These are phyloP conservation scores for Alliaria petiolata DNA, from an alignment of 345 rosid genomes.

Conservation along the genomic window DNA sequence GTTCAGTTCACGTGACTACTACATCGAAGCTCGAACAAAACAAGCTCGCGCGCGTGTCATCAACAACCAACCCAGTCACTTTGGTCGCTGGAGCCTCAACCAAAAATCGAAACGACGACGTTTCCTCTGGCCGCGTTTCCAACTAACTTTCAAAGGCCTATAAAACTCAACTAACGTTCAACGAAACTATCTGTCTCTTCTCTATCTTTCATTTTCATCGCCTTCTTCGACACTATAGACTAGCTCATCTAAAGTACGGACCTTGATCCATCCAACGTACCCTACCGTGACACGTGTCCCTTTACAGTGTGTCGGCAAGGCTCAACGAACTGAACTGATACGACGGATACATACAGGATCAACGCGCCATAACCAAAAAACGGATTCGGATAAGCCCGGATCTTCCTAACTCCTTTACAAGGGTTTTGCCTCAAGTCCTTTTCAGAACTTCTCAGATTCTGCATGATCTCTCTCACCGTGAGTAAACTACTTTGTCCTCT, in stretches of 20 bases:
- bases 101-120: slow-evolving; percentile 2
- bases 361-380: neutral
- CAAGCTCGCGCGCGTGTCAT: slow-evolving; percentile 19
- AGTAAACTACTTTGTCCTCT: neutral
- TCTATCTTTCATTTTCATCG: slow-evolving; percentile 18
- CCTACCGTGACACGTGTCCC: slow-evolving; percentile 24
- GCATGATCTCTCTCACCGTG: slow-evolving; percentile 2
- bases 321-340: slow-evolving; percentile 27
- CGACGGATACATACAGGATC: slow-evolving; percentile 16
- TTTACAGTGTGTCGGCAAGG: slow-evolving; percentile 11
- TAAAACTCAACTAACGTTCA: slow-evolving; percentile 32
- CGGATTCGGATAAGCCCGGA: slow-evolving; percentile 9
- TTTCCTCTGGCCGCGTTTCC: neutral
- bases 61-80: neutral
- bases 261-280: slow-evolving; percentile 28
- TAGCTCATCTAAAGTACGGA: slow-evolving; percentile 10
- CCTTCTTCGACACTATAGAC: slow-evolving; percentile 18
- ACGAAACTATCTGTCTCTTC: neutral
- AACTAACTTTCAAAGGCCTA: slow-evolving; percentile 21
- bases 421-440: neutral
- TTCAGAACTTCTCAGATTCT: slow-evolving; percentile 1
- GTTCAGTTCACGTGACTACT: too few relatives aligned
- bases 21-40: too few relatives aligned
- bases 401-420: slow-evolving; percentile 14
- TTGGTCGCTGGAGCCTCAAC: slow-evolving; percentile 1